phyloP scores from a whole-genome alignment of 371 early-diverging fungal genomes.

The Rhizopus delemar region DNA sequence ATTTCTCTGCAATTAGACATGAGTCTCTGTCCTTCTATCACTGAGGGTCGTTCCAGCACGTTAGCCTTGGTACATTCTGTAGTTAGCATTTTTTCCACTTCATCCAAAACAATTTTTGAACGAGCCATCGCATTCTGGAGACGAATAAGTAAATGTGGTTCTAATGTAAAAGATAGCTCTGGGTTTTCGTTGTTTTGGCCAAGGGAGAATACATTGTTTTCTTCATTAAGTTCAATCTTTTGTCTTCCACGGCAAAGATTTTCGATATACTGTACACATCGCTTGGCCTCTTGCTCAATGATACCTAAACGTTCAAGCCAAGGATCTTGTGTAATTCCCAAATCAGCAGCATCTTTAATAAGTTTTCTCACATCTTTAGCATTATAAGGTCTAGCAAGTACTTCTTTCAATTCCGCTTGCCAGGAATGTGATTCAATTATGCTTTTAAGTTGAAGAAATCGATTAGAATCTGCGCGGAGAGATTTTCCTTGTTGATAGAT shows the following conservation, averaged over 20 bases:
- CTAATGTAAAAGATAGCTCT: constrained; percentile 9
- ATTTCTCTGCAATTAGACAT: constrained; percentile 12
- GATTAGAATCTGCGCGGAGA: constrained; percentile 9
- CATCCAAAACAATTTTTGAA: constrained; percentile 8
- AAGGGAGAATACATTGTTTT: constrained; percentile 3
- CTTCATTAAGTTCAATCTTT: constrained; percentile 15
- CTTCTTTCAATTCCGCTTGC: constrained; percentile 9
- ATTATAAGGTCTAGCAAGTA: not conserved
- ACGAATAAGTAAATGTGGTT: constrained; percentile 10
- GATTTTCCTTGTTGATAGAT: constrained; percentile 12
- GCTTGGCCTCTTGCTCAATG: constrained; percentile 10
- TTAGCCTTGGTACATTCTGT: not conserved
- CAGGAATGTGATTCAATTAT: constrained; percentile 10
- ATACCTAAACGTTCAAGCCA: constrained; percentile 4
- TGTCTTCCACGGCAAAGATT: constrained; percentile 18
- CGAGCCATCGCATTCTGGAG: constrained; percentile 7
- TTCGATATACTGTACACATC: constrained; percentile 11
- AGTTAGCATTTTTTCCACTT: constrained; percentile 13
- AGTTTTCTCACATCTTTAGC: constrained; percentile 14
- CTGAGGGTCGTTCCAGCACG: constrained; percentile 13
- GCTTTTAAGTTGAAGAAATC: constrained; percentile 10
- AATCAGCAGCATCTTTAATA: constrained; percentile 21
- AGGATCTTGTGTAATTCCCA: not conserved
- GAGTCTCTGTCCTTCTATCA: constrained; percentile 11
- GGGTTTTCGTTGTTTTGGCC: constrained; percentile 7